Evolutionary conservation across 2,329 filamentous ascomycete species (phyloP).

Genomic region (Hymenoscyphus linearis): DNA sequence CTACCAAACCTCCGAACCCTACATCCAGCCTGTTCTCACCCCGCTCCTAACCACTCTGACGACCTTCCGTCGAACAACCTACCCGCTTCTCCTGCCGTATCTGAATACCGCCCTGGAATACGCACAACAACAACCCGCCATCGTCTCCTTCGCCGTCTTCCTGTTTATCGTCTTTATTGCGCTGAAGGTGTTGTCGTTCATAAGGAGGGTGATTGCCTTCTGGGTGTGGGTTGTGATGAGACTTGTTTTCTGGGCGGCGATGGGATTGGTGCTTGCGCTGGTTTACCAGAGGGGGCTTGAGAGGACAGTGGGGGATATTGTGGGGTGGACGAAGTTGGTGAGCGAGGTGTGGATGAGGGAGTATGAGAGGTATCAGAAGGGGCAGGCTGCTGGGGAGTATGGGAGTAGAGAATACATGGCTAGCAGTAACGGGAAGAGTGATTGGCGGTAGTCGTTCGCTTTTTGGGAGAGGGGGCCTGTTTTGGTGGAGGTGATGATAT

Average conservation of each 20-base stretch:
- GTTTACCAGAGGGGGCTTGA: conserved; percentile 62
- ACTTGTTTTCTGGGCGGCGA: conserved; percentile 57
- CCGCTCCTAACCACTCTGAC: conserved; percentile 1
- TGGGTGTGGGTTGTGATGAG: conserved; percentile 65
- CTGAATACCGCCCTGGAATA: conserved; percentile 12
- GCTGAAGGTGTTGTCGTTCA: conserved; percentile 60
- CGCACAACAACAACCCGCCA: conserved; percentile 25
- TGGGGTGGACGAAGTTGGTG: conserved; percentile 43
- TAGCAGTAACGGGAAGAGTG: not conserved
- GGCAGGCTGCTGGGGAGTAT: conserved; percentile 21
- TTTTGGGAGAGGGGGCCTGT: not conserved
- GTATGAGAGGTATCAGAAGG: conserved; percentile 40
- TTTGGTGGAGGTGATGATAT: conserved; percentile 6
- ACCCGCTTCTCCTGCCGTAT: conserved; percentile 21
- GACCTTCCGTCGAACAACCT: not conserved
- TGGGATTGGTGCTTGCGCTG: conserved; percentile 49
- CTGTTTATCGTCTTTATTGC: conserved; percentile 58
- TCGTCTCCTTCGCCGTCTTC: conserved; percentile 49
- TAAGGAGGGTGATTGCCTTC: conserved; percentile 68
- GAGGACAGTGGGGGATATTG: conserved; percentile 57
- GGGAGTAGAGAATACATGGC: conserved; percentile 14
- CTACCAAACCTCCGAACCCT: conserved; percentile 20
- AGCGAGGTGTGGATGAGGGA: conserved; percentile 52
- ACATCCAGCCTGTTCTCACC: conserved; percentile 15
- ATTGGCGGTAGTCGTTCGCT: not conserved